A percentile compares a stretch with the other conserved stretches of the same genome.
Evolutionary conservation across 1,284 basidiomycete species (phyloP).

Genomic region (Exobasidium cylindrosporum): DNA sequence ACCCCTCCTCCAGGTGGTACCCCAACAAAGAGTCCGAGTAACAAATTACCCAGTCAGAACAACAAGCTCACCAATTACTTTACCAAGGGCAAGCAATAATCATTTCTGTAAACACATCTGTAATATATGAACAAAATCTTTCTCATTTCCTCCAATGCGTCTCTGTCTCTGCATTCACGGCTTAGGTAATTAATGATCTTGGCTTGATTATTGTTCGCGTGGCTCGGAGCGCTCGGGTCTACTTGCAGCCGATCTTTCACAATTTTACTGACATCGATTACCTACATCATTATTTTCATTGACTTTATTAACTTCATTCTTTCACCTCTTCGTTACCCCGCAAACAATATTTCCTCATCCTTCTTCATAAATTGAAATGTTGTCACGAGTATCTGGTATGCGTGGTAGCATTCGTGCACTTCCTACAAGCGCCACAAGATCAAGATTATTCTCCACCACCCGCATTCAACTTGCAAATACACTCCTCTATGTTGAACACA

Average conservation of each 20-base stretch:
- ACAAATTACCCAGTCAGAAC: slow-evolving; percentile 3
- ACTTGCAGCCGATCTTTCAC: no score
- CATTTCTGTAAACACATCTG: no score
- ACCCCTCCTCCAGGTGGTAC: slow-evolving; percentile 3
- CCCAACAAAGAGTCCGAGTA: neutral
- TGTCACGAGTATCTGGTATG: neutral
- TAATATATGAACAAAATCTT: no score
- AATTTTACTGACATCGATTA: no score
- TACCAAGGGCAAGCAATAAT: no score
- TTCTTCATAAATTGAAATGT: neutral
- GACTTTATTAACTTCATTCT: neutral
- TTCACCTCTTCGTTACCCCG: neutral
- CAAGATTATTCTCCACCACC: neutral
- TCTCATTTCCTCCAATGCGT: no score
- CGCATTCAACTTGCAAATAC: slow-evolving; percentile 53
- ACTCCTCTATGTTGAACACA: slow-evolving; percentile 84
- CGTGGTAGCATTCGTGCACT: neutral
- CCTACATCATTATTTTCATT: no score
- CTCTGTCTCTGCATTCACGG: no score
- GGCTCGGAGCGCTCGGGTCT: no score
- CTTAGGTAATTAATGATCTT: no score
- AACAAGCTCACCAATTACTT: slow-evolving; percentile 15
- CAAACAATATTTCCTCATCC: neutral
- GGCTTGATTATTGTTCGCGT: no score
- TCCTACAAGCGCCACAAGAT: neutral